Conservation (phyloP, 257 asterid species). For the Nicotiana sylvestris region DNA sequence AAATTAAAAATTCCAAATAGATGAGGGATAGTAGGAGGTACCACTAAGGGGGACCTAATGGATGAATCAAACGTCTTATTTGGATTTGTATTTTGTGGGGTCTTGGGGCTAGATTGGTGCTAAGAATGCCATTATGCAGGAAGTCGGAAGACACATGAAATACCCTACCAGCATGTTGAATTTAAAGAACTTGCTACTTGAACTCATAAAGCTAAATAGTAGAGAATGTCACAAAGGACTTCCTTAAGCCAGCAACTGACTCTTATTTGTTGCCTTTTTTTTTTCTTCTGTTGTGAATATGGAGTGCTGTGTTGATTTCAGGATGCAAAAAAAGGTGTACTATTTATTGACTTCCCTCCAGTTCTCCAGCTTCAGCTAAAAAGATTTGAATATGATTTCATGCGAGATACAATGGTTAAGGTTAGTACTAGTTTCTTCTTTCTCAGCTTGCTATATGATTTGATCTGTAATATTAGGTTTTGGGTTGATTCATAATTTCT, state of each 20-base stretch:
- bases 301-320: constrained; percentile 32
- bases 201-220: not conserved
- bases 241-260: not conserved
- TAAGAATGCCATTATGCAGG: not conserved
- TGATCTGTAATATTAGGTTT: not conserved
- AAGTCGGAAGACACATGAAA: not conserved
- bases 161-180: constrained; percentile 3
- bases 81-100: not conserved
- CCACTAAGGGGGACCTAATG: too few species aligned
- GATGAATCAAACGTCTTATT: not conserved
- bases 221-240: not conserved
- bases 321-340: constrained; percentile 99
- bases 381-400: constrained; percentile 94
- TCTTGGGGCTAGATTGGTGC: not conserved
- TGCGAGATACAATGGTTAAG: constrained; percentile 98
- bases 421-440: constrained; percentile 36
- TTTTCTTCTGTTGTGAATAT: not conserved
- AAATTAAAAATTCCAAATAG: not conserved
- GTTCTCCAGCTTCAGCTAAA: constrained; percentile 98
- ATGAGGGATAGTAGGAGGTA: not conserved
- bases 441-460: not conserved
- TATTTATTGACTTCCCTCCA: constrained; percentile 95
- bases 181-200: constrained; percentile 3
- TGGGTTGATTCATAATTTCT: not conserved
- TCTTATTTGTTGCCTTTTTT: not conserved